Evolutionary conservation across 176 grass and related monocot genomes (phyloP), one percentile per base, ranked within the genome.

Genomic region (Aechmea fasciata): DNA sequence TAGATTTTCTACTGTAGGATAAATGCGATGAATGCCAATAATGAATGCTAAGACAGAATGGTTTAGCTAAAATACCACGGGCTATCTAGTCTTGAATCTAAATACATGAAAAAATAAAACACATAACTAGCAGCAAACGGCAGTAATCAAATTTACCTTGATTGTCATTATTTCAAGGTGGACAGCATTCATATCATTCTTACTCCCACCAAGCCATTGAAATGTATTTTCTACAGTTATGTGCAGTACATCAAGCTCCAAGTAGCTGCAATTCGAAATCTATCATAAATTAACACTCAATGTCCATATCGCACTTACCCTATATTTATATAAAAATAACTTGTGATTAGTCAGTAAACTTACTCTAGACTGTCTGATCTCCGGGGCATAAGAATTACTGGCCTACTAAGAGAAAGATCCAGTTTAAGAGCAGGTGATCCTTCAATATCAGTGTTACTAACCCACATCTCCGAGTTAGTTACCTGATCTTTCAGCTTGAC

Each of bases 371-470:
- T 92, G 70, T 90, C 73, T 71, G 93, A 89, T 66, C 72, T 80
- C 11, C 77, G 88, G 62, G 93, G 93, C 93, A 96, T 87, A 73
- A 92, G 63, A 92, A 96, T 96, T 88, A 96, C 81, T 80, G 93
- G 93, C 52, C 88, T 88, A 59, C 76, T 92, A n/a, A 96, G 85
- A 68, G 88, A 92, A 81, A 96, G 64, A 65, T 96, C 81, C 83
- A 96, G 79, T 78, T 87, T 96, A 66, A 92, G 76, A 64, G 93
- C 93, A 77, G 93, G 88, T 10, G 83, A 87, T 81, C 93, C 88
- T 79, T 96, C 86, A 75, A 96, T 92, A 73, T 96, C 93, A 17
- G 78, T 83, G 79, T 89, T 89, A 75, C 81, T 96, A 81, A 96
- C 81, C 93, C 83, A 96, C 73, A 85, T 92, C 79, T 96, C 93